A percentile compares a stretch with the other conserved stretches of the same genome.
Conservation (phyloP, 169 alveolate genomes). For the Plasmodium gaboni region DNA sequence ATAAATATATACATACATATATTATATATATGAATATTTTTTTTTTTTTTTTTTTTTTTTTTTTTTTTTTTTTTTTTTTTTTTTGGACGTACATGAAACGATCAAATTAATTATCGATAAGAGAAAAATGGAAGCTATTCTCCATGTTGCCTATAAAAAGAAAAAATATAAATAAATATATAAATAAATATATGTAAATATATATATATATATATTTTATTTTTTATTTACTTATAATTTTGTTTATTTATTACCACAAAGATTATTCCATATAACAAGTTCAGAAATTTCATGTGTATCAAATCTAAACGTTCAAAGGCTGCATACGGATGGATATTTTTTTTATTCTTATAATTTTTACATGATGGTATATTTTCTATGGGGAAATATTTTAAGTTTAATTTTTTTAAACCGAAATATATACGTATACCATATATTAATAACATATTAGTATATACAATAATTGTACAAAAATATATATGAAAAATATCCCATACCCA, state of each 20-base stretch:
- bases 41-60: too few species aligned
- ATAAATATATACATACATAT: not conserved
- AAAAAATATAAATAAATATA: not conserved
- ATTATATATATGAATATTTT: not conserved
- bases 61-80: too few species aligned
- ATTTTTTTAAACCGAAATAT: slow-evolving; percentile 13
- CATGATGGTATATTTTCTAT: slow-evolving; percentile 13
- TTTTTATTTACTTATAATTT: slow-evolving; percentile 6
- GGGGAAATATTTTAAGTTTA: slow-evolving; percentile 34
- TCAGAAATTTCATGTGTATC: slow-evolving; percentile 24
- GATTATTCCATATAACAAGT: slow-evolving; percentile 27
- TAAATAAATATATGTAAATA: not conserved
- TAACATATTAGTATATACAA: not conserved
- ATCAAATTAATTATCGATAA: not conserved
- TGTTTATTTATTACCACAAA: slow-evolving; percentile 31
- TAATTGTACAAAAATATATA: slow-evolving; percentile 34
- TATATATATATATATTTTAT: not conserved
- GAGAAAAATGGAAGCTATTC: not conserved
- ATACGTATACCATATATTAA: slow-evolving; percentile 2
- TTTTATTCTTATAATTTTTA: slow-evolving; percentile 3
- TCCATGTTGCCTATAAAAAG: slow-evolving; percentile 44
- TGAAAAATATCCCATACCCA: slow-evolving; percentile 64
- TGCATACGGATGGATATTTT: slow-evolving; percentile 45
- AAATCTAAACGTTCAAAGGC: slow-evolving; percentile 44
- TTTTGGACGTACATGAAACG: not conserved